phyloP scores from a whole-genome alignment of 805 yeast species.

The Candida tammaniensis region DNA sequence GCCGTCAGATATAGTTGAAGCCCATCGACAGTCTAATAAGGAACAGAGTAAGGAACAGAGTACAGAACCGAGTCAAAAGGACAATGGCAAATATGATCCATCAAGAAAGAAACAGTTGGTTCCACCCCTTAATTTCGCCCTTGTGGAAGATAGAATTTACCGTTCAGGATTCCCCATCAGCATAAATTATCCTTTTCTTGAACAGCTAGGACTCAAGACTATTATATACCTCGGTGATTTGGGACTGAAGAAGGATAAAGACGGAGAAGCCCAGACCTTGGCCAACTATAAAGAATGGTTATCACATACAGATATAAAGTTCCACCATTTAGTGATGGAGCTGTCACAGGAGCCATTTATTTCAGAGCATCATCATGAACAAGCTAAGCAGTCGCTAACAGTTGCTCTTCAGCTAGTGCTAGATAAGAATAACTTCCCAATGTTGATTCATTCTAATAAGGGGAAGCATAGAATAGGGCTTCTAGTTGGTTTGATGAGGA shows the following conservation, averaged over 20 bases:
- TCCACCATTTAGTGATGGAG: constrained; percentile 63
- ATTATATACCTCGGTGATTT: constrained; percentile 79
- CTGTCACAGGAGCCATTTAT: constrained; percentile 77
- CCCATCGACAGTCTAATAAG: too few species aligned
- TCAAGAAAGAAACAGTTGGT: constrained; percentile 31
- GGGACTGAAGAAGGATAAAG: constrained; percentile 32
- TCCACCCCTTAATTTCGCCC: constrained; percentile 89
- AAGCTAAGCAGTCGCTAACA: constrained; percentile 46
- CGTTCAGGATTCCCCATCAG: constrained; percentile 94
- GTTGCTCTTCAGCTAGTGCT: constrained; percentile 55
- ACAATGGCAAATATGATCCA: too few species aligned
- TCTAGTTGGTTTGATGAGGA: constrained; percentile 85
- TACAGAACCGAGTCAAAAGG: too few species aligned
- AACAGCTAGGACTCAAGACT: constrained; percentile 67
- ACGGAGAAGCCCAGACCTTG: constrained; percentile 53
- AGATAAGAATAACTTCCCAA: constrained; percentile 74
- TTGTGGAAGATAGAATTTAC: constrained; percentile 84
- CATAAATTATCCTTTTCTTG: constrained; percentile 75
- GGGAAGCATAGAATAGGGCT: constrained; percentile 98
- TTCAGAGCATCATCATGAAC: constrained; percentile 45
- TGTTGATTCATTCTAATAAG: constrained; percentile 87
- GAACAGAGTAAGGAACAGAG: too few species aligned
- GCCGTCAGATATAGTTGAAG: too few species aligned
- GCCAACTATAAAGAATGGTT: constrained; percentile 72
- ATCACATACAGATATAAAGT: constrained; percentile 44